phyloP scores from a whole-genome alignment of 208 protist genomes.

The Lotmaria passim region DNA sequence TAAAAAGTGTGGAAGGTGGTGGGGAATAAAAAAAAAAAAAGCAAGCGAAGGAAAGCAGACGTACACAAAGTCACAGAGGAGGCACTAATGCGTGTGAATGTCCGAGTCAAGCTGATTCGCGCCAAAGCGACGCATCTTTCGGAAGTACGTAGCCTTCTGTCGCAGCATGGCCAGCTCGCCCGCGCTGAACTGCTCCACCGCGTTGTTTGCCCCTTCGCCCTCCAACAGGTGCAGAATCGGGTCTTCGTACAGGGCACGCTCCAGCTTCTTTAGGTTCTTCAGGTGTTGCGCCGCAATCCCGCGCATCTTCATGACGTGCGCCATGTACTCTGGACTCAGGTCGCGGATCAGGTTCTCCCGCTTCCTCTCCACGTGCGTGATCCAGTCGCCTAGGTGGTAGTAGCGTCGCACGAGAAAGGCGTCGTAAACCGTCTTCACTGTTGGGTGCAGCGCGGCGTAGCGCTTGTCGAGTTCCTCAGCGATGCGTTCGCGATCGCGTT shows the following conservation, averaged over 20 bases:
- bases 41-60: neutral
- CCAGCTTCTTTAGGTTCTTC: conserved; percentile 55
- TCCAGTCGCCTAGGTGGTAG: conserved; percentile 84
- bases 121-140: conserved; percentile 79
- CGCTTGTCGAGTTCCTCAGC: conserved; percentile 66
- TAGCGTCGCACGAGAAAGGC: conserved; percentile 85
- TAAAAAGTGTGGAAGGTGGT: too few species aligned
- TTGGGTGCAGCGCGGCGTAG: conserved; percentile 83
- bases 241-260: conserved; percentile 56
- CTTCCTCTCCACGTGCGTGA: conserved; percentile 76
- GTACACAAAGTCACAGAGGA: too few species aligned
- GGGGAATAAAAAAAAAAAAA: neutral
- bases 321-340: conserved; percentile 71
- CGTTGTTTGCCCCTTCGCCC: conserved; percentile 29
- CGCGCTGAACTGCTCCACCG: conserved; percentile 55
- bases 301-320: conserved; percentile 42
- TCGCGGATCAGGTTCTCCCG: conserved; percentile 58
- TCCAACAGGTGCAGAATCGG: conserved; percentile 60
- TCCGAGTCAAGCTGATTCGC: conserved; percentile 81
- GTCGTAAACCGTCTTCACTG: conserved; percentile 86
- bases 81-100: conserved; percentile 74
- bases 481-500: conserved; percentile 71
- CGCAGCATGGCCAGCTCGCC: conserved; percentile 80
- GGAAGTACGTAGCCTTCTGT: conserved; percentile 86
- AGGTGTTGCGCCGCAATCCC: conserved; percentile 62